These are phyloP conservation scores for Trichothecium sympodiale DNA, from an alignment of 2,329 filamentous ascomycete genomes.

Conservation along the genomic window DNA sequence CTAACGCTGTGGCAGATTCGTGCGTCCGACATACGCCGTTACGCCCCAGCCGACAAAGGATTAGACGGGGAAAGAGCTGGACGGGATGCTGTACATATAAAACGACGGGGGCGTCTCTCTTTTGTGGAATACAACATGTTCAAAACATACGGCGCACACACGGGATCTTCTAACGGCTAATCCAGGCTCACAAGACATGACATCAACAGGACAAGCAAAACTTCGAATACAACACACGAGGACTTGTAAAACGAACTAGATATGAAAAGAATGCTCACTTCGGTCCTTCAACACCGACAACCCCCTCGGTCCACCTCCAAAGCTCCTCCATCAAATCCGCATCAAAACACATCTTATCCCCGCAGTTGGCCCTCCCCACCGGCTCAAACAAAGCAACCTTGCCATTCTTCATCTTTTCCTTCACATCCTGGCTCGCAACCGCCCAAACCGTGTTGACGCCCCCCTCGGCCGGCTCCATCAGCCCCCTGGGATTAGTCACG, in stretches of 20 bases:
- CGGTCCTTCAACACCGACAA: no score
- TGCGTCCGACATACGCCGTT: constrained; percentile 69
- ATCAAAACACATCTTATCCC: no score
- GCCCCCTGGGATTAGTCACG: no score
- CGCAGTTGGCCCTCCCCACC: not conserved
- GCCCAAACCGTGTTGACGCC: not conserved
- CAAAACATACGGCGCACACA: no score
- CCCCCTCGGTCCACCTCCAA: not conserved
- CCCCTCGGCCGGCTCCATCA: not conserved
- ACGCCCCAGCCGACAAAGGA: constrained; percentile 57
- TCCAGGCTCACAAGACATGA: no score
- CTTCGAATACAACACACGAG: no score
- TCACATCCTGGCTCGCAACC: not conserved
- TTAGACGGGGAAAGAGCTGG: constrained; percentile 6
- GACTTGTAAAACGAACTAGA: no score
- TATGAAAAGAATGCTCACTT: no score
- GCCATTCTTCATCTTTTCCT: not conserved
- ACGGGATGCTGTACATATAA: constrained; percentile 1
- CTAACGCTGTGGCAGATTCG: constrained; percentile 44
- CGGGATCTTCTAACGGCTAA: no score
- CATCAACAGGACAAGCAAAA: no score
- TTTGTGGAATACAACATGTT: no score
- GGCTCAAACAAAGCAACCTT: not conserved
- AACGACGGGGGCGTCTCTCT: no score
- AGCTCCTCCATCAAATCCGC: not conserved